A percentile compares a stretch with the other conserved stretches of the same genome.
phyloP scores from a whole-genome alignment of 495 filamentous ascomycete species.

The Penicilliopsis zonata region DNA sequence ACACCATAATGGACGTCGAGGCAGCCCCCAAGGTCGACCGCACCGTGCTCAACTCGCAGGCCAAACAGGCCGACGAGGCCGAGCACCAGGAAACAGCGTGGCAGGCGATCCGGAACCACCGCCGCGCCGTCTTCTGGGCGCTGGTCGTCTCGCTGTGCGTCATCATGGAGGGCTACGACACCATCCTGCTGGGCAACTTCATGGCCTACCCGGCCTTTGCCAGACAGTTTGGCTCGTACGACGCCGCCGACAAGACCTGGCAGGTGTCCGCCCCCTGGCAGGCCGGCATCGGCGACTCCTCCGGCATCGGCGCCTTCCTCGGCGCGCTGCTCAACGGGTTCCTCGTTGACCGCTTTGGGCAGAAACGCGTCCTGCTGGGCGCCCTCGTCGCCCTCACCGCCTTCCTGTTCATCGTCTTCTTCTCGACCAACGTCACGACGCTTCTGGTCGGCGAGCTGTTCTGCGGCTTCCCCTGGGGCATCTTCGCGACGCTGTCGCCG shows the following conservation, averaged over 20 bases:
- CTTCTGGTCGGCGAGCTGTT: constrained; percentile 32
- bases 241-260: constrained; percentile 8
- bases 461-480: constrained; percentile 38
- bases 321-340: constrained; percentile 31
- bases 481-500: constrained; percentile 44
- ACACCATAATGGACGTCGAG: background rate
- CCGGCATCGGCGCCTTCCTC: constrained; percentile 20
- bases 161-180: constrained; percentile 41
- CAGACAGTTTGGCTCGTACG: constrained; percentile 20
- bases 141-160: constrained; percentile 31
- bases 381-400: constrained; percentile 31
- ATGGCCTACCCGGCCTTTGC: constrained; percentile 26
- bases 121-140: constrained; percentile 37
- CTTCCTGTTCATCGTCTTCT: constrained; percentile 45
- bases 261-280: constrained; percentile 25
- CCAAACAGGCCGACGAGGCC: constrained; percentile 20
- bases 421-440: constrained; percentile 25
- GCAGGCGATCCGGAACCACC: constrained; percentile 27
- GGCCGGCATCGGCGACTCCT: constrained; percentile 20
- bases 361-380: constrained; percentile 26
- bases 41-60: constrained; percentile 6
- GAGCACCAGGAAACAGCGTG: constrained; percentile 19
- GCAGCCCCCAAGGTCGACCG: too few relatives aligned
- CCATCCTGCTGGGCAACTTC: constrained; percentile 24
- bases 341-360: constrained; percentile 32